Evolutionary conservation across 192 early-diverging fungal genomes (phyloP).

Genomic region (Coemansia aciculifera): DNA sequence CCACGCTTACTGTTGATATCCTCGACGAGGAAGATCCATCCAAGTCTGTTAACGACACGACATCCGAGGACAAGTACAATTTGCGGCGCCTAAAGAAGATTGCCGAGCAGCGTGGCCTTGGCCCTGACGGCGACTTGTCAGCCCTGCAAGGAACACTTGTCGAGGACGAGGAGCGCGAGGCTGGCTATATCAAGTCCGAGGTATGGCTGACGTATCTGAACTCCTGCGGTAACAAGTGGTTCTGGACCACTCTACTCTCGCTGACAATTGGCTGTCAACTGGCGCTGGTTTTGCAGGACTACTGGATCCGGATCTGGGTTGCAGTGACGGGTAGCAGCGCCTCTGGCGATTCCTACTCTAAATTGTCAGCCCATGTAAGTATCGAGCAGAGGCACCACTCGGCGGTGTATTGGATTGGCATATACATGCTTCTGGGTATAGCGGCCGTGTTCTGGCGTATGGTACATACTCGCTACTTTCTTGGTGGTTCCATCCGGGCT

Average conservation of each 20-base stretch:
- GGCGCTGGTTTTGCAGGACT: conserved; percentile 57
- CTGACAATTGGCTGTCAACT: conserved; percentile 51
- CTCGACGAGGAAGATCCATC: neutral
- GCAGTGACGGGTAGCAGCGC: neutral
- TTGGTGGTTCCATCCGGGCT: conserved; percentile 56
- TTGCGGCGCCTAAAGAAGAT: conserved; percentile 24
- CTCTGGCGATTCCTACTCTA: too few species aligned
- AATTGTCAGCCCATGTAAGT: neutral
- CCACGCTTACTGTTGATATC: conserved; percentile 17
- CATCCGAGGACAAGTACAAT: conserved; percentile 34
- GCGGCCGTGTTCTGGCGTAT: conserved; percentile 35
- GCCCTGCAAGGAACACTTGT: conserved; percentile 63
- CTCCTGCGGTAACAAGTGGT: conserved; percentile 61
- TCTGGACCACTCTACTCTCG: conserved; percentile 56
- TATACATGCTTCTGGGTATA: conserved; percentile 62
- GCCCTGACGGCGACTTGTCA: conserved; percentile 27
- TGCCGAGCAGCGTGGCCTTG: conserved; percentile 36
- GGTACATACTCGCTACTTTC: conserved; percentile 41
- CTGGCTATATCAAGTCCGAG: conserved; percentile 65
- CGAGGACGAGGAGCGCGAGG: conserved; percentile 76
- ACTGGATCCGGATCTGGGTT: conserved; percentile 68
- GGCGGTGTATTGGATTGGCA: conserved; percentile 55
- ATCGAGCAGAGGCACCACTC: neutral
- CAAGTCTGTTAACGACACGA: conserved; percentile 15
- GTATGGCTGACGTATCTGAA: conserved; percentile 77